Evolutionary conservation across 192 early-diverging fungal genomes (phyloP), one percentile per base, ranked within the genome.

Genomic region (Linnemannia exigua): DNA sequence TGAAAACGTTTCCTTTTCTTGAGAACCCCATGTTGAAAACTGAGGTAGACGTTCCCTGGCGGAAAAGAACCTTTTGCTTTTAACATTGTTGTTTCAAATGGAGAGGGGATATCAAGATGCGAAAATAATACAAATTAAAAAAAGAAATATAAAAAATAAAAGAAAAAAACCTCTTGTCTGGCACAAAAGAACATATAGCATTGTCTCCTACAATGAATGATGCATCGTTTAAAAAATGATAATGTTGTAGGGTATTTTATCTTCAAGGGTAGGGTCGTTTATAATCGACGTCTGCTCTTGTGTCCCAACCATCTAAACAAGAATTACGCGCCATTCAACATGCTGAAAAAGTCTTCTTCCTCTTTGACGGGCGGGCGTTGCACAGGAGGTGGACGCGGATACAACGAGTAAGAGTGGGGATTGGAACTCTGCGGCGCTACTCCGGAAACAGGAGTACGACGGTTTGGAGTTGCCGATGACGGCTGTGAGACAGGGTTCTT

Each of bases 261-360:
- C 8, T 28, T 31, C 28, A 8, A n/a, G 58, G 25, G 31, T 63
- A 31, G 28, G 11, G 12, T 63, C 12, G n/a, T 6, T 31, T 63
- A 28, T 31, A 2, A 31, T 31, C 28, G 15, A 46, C 44, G 0
- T 54, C 2, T 54, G 20, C n/a, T 50, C 12, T 48, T 12, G 1
- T 46, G 1, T 2, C 22, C 38, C 33, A 25, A 31, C 35, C n/a
- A n/a, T n/a, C n/a, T n/a, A n/a, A 17, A 37, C 5, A 38, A 38
- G 17, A 71, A 48, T 28, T 71, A 74, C 33, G 37, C n/a, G 31
- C 75, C 76, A 52, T 84, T 79, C 66, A 85, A 48, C 35, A 85
- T 85, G 48, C 82, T 85, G 47, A 85, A 85, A 41, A 85, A 85
- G 41, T 85, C 82, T 22, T 85, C 82, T 47, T 85, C 82, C 7